Conservation (phyloP, 164 flowering plant species). For the Buxus sempervirens region DNA sequence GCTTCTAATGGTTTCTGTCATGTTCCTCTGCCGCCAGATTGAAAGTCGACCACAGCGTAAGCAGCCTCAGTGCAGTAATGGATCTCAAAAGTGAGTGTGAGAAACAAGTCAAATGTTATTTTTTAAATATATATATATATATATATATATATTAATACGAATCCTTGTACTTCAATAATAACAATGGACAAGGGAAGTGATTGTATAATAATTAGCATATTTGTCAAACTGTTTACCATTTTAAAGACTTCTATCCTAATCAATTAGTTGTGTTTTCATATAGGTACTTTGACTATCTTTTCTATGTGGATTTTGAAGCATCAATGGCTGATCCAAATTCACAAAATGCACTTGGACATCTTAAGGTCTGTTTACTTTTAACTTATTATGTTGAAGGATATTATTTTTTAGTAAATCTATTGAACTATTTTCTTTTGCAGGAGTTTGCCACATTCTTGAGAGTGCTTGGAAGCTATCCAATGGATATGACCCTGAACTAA, state of each 20-base stretch:
- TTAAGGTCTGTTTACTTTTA: slow-evolving; percentile 38
- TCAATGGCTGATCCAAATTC: slow-evolving; percentile 82
- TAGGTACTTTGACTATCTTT: slow-evolving; percentile 86
- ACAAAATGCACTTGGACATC: slow-evolving; percentile 79
- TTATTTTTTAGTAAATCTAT: not conserved
- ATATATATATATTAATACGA: too few species aligned
- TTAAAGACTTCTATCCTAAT: not conserved
- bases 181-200: too few species aligned
- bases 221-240: not conserved
- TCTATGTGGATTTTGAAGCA: slow-evolving; percentile 95
- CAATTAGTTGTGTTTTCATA: not conserved
- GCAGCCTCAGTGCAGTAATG: slow-evolving; percentile 52
- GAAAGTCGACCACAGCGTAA: slow-evolving; percentile 87
- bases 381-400: not conserved
- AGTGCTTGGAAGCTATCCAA: slow-evolving; percentile 89
- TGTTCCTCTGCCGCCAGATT: slow-evolving; percentile 45
- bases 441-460: slow-evolving; percentile 81
- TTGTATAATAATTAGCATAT: too few species aligned
- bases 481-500: slow-evolving; percentile 54
- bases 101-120: not conserved
- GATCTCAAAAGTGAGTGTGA: slow-evolving; percentile 42
- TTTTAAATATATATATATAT: not conserved
- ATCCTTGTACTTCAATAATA: too few species aligned
- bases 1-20: not conserved
- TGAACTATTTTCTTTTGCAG: slow-evolving; percentile 31